A percentile compares a stretch with the other conserved stretches of the same genome.
phyloP scores from a whole-genome alignment of 495 filamentous ascomycete species.

The Lophiotrema nucula region DNA sequence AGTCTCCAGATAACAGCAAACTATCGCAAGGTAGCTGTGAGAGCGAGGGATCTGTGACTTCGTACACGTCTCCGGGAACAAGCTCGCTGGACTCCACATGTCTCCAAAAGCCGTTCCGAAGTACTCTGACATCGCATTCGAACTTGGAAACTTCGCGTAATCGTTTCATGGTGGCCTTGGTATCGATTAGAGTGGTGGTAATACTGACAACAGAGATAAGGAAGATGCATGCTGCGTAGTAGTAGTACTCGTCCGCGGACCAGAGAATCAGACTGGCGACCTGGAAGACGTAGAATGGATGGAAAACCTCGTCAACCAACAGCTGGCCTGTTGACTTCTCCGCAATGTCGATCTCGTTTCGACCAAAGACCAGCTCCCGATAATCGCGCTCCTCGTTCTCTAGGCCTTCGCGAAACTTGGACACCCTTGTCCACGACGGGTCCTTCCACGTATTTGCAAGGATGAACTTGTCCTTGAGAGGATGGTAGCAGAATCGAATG shows the following conservation, averaged over 20 bases:
- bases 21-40: constrained; percentile 94
- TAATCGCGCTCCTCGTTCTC: constrained; percentile 85
- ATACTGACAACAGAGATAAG: constrained; percentile 92
- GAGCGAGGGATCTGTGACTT: constrained; percentile 93
- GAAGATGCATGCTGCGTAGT: constrained; percentile 95
- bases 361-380: constrained; percentile 82
- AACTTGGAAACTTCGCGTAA: constrained; percentile 90
- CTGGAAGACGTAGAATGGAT: constrained; percentile 98
- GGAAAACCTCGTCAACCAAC: constrained; percentile 91
- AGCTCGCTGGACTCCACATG: constrained; percentile 82
- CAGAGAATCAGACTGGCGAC: constrained; percentile 91
- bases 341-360: constrained; percentile 85
- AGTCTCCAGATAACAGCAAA: constrained; percentile 87
- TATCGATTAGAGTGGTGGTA: constrained; percentile 83
- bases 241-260: constrained; percentile 95
- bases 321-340: constrained; percentile 80
- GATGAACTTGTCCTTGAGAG: constrained; percentile 80
- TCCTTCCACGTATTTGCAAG: constrained; percentile 91
- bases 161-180: constrained; percentile 85
- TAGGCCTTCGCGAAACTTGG: constrained; percentile 74
- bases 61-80: constrained; percentile 95
- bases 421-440: constrained; percentile 77
- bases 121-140: constrained; percentile 89
- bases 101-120: constrained; percentile 94
- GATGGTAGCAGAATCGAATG: constrained; percentile 88